A percentile compares a stretch with the other conserved stretches of the same genome.
phyloP scores from a whole-genome alignment of 2,329 filamentous ascomycete genomes.

The Pseudopithomyces maydicus region DNA sequence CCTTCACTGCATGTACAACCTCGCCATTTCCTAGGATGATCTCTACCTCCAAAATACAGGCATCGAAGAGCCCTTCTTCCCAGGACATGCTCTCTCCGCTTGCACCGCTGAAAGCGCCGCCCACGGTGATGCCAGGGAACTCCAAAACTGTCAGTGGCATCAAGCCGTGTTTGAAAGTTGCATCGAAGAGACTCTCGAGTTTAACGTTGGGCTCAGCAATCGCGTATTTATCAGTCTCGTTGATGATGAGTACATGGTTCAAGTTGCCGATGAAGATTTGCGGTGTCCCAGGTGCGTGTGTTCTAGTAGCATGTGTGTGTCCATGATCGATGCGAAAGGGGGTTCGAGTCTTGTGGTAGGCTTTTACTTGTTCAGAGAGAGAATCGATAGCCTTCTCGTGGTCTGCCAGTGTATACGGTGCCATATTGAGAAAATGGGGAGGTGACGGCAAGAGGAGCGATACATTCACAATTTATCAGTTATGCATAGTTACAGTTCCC shows the following conservation, averaged over 20 bases:
- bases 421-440: not conserved
- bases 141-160: constrained; percentile 69
- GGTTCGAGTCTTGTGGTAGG: constrained; percentile 48
- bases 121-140: constrained; percentile 69
- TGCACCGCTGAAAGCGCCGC: constrained; percentile 67
- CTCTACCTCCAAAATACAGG: constrained; percentile 62
- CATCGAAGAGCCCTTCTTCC: constrained; percentile 67
- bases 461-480: not conserved
- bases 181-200: constrained; percentile 64
- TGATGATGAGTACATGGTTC: constrained; percentile 63
- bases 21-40: constrained; percentile 66
- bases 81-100: constrained; percentile 70
- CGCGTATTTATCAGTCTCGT: constrained; percentile 57
- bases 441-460: too few relatives aligned
- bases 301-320: constrained; percentile 58
- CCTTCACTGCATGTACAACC: constrained; percentile 53
- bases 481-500: not conserved
- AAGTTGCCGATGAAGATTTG: constrained; percentile 67
- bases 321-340: constrained; percentile 59
- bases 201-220: constrained; percentile 69
- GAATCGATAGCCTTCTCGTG: constrained; percentile 34
- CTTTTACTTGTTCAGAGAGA: constrained; percentile 49
- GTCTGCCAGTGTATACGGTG: constrained; percentile 1
- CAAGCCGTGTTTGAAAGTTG: constrained; percentile 56
- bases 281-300: constrained; percentile 24